Base-by-base conservation (phyloP, 2,329 filamentous ascomycete species). In the Fusarium buharicum region DNA sequence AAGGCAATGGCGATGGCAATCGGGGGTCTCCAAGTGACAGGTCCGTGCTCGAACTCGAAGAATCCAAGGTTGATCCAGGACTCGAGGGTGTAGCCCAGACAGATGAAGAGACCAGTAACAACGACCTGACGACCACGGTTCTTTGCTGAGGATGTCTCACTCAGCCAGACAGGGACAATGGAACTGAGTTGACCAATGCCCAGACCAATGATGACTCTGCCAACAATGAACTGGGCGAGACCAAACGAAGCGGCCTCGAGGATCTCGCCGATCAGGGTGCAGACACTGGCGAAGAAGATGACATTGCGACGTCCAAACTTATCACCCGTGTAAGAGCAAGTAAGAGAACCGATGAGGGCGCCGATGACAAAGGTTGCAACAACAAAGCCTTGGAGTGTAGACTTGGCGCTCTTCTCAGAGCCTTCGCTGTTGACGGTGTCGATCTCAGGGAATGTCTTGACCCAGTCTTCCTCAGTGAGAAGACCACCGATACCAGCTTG, bases 401-500 rank as follows among this genome's bases (percentile, higher is more conserved):
- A 79, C 30, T 82, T 79, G 50, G 69, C 64, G 31, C 73, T 74
- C 55, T 75, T 74, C 54, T 78, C 69, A 0, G 67, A 47, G 1
- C 67, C 49, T 14, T 22, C 73, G 1, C 84, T 84, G 55, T 84
- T 71, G 73, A 87, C 85, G 65, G 80, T 85, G 7, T 71, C 62
- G 18, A 86, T 66, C 38, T 67, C 47, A 9, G 71, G 79, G 65
- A 87, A 87, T 59, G 85, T 77, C 16, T 77, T 78, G 50, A 86
- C 84, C 56, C 85, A 84, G 70, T 84, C 78, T 18, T 77, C 76
- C 5, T 92, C 81, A 1, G 87, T 89, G 53, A 93, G 79, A 48
- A 93, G 83, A 52, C 86, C 86, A 33, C 87, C 89, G 77, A 90
- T 90, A 4, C 90, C 87, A 68, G 88, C 86, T 74, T 89, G 86